Conservation (phyloP, 768 basidiomycete species). For the Tylopilus balloui region DNA sequence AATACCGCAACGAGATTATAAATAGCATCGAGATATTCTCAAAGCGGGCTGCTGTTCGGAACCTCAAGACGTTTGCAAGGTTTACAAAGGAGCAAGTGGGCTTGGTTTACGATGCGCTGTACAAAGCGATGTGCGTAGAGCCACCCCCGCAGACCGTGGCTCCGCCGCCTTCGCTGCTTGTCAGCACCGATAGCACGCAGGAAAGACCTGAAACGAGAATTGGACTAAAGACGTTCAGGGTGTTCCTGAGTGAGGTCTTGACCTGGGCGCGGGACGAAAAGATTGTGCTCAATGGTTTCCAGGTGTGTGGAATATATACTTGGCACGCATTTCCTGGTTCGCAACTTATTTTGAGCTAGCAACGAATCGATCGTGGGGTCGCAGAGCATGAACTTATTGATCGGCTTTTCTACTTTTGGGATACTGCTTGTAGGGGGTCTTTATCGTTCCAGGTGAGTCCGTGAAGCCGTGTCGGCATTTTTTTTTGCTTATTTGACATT, state of each 20-base stretch:
- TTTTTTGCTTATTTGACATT: slow-evolving; percentile 10
- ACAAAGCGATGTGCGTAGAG: slow-evolving; percentile 74
- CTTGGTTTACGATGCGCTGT: slow-evolving; percentile 87
- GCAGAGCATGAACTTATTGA: slow-evolving; percentile 97
- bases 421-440: slow-evolving; percentile 72
- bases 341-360: slow-evolving; percentile 38
- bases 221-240: slow-evolving; percentile 76
- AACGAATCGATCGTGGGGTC: slow-evolving; percentile 83
- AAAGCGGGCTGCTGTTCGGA: slow-evolving; percentile 86
- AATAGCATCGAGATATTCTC: slow-evolving; percentile 92
- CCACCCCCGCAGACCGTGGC: slow-evolving; percentile 59
- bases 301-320: slow-evolving; percentile 42
- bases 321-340: not conserved
- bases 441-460: slow-evolving; percentile 77
- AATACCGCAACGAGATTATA: slow-evolving; percentile 85
- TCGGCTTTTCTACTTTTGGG: slow-evolving; percentile 93
- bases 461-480: not conserved
- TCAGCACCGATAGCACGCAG: slow-evolving; percentile 53
- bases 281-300: slow-evolving; percentile 88
- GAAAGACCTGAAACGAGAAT: slow-evolving; percentile 90
- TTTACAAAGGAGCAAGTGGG: slow-evolving; percentile 88
- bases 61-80: slow-evolving; percentile 70
- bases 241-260: slow-evolving; percentile 87
- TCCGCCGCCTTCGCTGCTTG: slow-evolving; percentile 48
- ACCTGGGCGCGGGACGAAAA: slow-evolving; percentile 96